A percentile compares a stretch with the other conserved stretches of the same genome.
Conservation (phyloP, 2,329 filamentous ascomycete genomes). For the Penicillium sp. region DNA sequence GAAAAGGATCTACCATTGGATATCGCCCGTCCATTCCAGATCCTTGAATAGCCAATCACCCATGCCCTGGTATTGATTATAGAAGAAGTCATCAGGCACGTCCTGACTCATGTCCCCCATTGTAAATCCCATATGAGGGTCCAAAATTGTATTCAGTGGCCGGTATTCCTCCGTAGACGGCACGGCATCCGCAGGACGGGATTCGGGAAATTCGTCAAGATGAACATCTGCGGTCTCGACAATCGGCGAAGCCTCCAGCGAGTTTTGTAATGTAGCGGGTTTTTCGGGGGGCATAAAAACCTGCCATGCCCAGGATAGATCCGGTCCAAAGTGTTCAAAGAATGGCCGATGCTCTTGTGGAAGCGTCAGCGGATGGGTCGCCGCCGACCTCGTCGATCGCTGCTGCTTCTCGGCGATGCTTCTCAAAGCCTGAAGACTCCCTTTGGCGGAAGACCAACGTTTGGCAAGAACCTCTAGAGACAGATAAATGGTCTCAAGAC, state of each 20-base stretch:
- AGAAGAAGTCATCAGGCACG: conserved; percentile 28
- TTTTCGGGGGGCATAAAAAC: conserved; percentile 23
- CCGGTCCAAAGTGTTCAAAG: conserved; percentile 34
- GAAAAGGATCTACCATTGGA: neutral
- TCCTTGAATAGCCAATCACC: conserved; percentile 39
- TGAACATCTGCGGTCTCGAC: neutral
- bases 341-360: conserved; percentile 32
- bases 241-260: conserved; percentile 8
- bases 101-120: conserved; percentile 18
- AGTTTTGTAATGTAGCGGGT: neutral
- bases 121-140: conserved; percentile 25
- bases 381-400: neutral
- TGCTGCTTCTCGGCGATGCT: conserved; percentile 34
- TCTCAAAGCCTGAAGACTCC: conserved; percentile 33
- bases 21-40: conserved; percentile 34
- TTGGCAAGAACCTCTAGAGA: conserved; percentile 36
- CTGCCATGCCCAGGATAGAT: conserved; percentile 36
- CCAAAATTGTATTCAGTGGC: conserved; percentile 33
- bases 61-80: conserved; percentile 38
- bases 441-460: conserved; percentile 40
- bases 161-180: conserved; percentile 29
- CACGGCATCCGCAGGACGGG: conserved; percentile 24
- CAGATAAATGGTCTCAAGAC: conserved; percentile 34
- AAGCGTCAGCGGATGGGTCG: conserved; percentile 10
- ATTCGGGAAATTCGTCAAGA: conserved; percentile 18